A percentile compares a stretch with the other conserved stretches of the same genome.
Conservation (phyloP, 225 moss, liverwort and hornwort genomes). For the Climacium dendroides region DNA sequence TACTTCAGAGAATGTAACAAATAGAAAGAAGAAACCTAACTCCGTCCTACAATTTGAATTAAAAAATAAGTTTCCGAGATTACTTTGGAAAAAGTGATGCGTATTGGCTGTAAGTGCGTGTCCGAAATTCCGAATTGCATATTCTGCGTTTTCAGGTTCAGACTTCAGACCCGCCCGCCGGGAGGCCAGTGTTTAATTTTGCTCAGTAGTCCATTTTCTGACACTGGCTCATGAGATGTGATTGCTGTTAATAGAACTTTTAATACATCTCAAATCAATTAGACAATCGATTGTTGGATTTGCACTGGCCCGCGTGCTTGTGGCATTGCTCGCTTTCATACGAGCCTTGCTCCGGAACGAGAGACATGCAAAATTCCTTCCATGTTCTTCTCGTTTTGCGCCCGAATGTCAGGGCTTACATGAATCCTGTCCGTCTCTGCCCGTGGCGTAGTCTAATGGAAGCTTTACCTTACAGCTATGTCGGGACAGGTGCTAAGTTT, state of each 20-base stretch:
- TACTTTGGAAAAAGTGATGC: neutral
- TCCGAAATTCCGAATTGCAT: no score
- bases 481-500: neutral
- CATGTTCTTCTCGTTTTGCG: neutral
- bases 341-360: neutral
- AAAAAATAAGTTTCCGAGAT: neutral
- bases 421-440: neutral
- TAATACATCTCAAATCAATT: neutral
- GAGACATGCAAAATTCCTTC: neutral
- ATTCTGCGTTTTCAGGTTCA: neutral
- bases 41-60: neutral
- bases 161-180: no score
- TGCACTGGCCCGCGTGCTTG: neutral
- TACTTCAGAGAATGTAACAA: neutral
- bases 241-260: neutral
- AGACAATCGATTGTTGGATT: neutral
- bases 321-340: neutral
- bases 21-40: neutral
- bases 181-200: neutral
- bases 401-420: neutral
- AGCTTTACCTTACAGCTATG: neutral
- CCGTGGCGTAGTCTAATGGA: neutral
- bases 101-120: neutral
- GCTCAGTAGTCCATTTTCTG: neutral
- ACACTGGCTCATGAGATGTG: neutral